A percentile compares a stretch with the other conserved stretches of the same genome.
Conservation (phyloP, 2,329 filamentous ascomycete species). For the Exophiala oligosperma region DNA sequence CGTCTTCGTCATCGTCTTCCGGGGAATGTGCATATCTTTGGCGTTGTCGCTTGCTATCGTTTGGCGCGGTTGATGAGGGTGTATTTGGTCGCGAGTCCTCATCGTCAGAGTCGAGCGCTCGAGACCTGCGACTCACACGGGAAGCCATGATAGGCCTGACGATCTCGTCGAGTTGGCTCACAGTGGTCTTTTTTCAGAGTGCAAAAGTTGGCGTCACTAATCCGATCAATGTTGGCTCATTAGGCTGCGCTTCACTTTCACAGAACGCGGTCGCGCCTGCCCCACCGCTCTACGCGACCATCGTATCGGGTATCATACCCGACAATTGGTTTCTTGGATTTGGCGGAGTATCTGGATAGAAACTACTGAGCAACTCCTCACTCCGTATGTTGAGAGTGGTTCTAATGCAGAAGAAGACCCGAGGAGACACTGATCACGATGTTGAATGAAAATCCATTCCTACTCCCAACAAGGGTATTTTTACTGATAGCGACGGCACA, state of each 20-base stretch:
- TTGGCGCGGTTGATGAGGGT: conserved; percentile 26
- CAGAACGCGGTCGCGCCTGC: background rate
- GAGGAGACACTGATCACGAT: background rate
- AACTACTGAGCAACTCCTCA: no score
- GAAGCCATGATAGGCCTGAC: conserved; percentile 16
- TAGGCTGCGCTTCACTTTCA: background rate
- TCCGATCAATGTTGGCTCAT: background rate
- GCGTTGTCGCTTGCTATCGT: conserved; percentile 28
- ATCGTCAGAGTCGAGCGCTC: conserved; percentile 23
- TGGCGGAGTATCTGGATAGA: no score
- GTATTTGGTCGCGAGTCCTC: conserved; percentile 28
- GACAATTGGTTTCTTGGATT: no score
- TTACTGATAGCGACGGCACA: background rate
- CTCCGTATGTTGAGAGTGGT: no score
- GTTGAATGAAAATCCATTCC: background rate
- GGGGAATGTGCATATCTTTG: conserved; percentile 2
- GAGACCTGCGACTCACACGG: conserved; percentile 17
- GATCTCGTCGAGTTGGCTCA: background rate
- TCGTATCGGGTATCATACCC: no score
- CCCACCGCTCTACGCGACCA: background rate
- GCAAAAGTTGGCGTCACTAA: background rate
- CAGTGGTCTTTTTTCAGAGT: background rate
- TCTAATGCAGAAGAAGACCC: no score
- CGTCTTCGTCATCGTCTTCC: conserved; percentile 14
- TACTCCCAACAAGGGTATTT: background rate